These are phyloP conservation scores for Phytophthora multivora DNA, from an alignment of 352 stramenopile genomes.

Conservation along the genomic window DNA sequence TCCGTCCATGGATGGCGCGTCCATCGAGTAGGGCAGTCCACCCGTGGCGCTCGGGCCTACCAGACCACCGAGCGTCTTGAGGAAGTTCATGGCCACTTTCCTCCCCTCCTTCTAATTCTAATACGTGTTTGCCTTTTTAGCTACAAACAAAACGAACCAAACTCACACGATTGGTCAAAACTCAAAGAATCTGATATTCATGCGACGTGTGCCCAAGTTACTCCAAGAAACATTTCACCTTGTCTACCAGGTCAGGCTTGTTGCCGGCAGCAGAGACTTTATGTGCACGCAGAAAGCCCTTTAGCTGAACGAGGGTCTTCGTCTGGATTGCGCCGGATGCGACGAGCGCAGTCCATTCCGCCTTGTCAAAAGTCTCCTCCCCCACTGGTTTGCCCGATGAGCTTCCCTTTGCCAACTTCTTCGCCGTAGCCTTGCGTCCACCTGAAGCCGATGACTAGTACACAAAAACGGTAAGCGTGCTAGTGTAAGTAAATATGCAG, in stretches of 20 bases:
- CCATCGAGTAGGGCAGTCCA: constrained; percentile 73
- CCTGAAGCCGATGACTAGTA: constrained; percentile 31
- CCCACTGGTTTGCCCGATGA: constrained; percentile 26
- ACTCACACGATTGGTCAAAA: constrained; percentile 26
- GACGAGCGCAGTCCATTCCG: constrained; percentile 55
- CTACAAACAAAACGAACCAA: constrained; percentile 2
- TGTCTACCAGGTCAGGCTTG: constrained; percentile 72
- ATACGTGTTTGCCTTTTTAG: constrained; percentile 2
- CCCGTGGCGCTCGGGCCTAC: constrained; percentile 73
- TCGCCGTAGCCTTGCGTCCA: constrained; percentile 34
- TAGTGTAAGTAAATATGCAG: neutral
- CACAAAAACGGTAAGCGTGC: neutral
- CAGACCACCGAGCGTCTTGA: constrained; percentile 83
- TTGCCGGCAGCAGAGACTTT: constrained; percentile 44
- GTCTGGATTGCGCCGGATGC: constrained; percentile 61
- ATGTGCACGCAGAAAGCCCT: constrained; percentile 66
- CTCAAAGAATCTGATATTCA: constrained; percentile 20
- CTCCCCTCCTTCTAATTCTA: neutral
- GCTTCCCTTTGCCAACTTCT: constrained; percentile 46
- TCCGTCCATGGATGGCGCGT: constrained; percentile 37
- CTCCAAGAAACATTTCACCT: constrained; percentile 51
- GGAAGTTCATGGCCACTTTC: constrained; percentile 76
- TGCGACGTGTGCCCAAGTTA: constrained; percentile 18
- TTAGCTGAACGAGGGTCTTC: constrained; percentile 76
- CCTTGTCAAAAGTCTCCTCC: constrained; percentile 49